Percentiles rank a stretch among this genome's conserved stretches.
Evolutionary conservation across 2,329 filamentous ascomycete species (phyloP).

Genomic region (Conoideocrella luteorostrata): DNA sequence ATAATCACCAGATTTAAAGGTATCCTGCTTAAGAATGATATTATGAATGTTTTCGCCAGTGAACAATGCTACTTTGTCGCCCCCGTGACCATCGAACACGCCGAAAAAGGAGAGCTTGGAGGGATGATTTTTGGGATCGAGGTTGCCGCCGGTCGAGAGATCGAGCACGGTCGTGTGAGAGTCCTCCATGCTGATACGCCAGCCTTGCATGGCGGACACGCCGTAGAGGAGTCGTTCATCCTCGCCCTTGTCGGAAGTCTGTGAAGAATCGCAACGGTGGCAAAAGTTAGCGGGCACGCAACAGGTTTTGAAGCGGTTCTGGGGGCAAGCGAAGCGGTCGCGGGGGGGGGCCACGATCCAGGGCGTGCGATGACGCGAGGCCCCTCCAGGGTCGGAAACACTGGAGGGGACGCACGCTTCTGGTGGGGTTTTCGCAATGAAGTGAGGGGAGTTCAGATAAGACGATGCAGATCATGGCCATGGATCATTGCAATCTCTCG

Average conservation of each 20-base stretch:
- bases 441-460: conserved; percentile 1
- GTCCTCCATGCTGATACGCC: conserved; percentile 99
- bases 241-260: conserved; percentile 85
- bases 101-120: conserved; percentile 90
- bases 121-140: conserved; percentile 56
- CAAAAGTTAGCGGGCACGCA: conserved; percentile 21
- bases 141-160: conserved; percentile 53
- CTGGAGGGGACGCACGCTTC: background rate
- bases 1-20: conserved; percentile 85
- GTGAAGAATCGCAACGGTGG: conserved; percentile 10
- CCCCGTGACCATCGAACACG: conserved; percentile 95
- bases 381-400: conserved; percentile 1
- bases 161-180: conserved; percentile 87
- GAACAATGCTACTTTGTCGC: conserved; percentile 92
- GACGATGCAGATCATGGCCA: background rate
- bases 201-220: conserved; percentile 98
- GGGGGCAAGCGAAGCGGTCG: too few species aligned
- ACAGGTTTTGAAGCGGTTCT: too few species aligned
- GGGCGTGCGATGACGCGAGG: conserved; percentile 3
- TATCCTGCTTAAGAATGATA: conserved; percentile 90
- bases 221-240: conserved; percentile 92
- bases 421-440: conserved; percentile 5
- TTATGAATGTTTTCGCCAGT: conserved; percentile 88
- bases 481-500: background rate
- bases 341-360: too few species aligned